These are phyloP conservation scores for Arthroderma sp. DNA, from an alignment of 2,329 filamentous ascomycete species.

Conservation along the genomic window DNA sequence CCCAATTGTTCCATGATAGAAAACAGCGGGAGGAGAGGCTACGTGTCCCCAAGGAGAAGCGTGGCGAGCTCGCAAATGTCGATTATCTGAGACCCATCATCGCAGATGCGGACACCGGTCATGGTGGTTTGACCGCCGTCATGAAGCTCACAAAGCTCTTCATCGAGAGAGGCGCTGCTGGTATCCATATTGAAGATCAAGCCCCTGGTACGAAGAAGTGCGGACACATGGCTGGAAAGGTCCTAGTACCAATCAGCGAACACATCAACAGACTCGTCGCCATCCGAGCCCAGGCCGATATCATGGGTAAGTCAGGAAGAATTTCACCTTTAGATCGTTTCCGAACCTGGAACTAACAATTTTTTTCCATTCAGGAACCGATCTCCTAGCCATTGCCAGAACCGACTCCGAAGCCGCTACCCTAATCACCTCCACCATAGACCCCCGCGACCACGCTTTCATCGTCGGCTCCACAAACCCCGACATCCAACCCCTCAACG, in stretches of 20 bases:
- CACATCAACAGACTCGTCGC: constrained; percentile 96
- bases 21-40: constrained; percentile 96
- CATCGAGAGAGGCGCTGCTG: constrained; percentile 87
- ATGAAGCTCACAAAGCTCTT: constrained; percentile 99
- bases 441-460: constrained; percentile 88
- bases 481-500: constrained; percentile 66
- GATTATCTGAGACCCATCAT: constrained; percentile 95
- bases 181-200: constrained; percentile 98
- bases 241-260: constrained; percentile 89
- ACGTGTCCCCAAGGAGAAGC: constrained; percentile 57
- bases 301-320: constrained; percentile 57
- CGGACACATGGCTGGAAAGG: constrained; percentile 98
- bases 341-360: neutral
- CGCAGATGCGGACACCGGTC: constrained; percentile 92
- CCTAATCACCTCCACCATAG: constrained; percentile 91
- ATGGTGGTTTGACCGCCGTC: constrained; percentile 92
- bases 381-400: constrained; percentile 81
- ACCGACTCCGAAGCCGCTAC: constrained; percentile 97
- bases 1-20: constrained; percentile 97
- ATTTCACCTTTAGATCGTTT: neutral
- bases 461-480: constrained; percentile 84
- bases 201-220: constrained; percentile 98
- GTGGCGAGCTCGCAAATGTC: constrained; percentile 60
- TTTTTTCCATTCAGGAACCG: constrained; percentile 43
- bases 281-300: constrained; percentile 93